A percentile compares a stretch with the other conserved stretches of the same genome.
Evolutionary conservation across 2,329 filamentous ascomycete species (phyloP).

Genomic region (Akanthomyces muscarius): DNA sequence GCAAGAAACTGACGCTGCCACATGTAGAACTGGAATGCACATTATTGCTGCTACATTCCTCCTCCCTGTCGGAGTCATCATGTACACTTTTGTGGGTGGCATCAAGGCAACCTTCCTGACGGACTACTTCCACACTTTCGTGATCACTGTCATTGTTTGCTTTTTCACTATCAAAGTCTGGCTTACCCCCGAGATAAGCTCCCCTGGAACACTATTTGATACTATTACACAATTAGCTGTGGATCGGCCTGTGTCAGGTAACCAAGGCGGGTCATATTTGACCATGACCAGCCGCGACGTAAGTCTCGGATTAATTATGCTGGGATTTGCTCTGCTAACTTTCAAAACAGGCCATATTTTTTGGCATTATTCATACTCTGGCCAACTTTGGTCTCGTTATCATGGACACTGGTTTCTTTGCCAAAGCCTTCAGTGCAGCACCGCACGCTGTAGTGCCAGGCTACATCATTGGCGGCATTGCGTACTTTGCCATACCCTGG

Average conservation of each 20-base stretch:
- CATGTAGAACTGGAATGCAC: slow-evolving; percentile 43
- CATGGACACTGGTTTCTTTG: slow-evolving; percentile 52
- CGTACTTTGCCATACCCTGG: slow-evolving; percentile 53
- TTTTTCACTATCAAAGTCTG: slow-evolving; percentile 46
- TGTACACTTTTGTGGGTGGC: slow-evolving; percentile 38
- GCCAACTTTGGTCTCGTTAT: slow-evolving; percentile 51
- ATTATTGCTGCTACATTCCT: slow-evolving; percentile 47
- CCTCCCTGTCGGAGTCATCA: slow-evolving; percentile 34
- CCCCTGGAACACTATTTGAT: slow-evolving; percentile 45
- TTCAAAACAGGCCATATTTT: slow-evolving; percentile 39
- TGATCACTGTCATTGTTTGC: slow-evolving; percentile 50
- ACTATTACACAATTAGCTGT: slow-evolving; percentile 42
- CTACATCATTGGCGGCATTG: slow-evolving; percentile 49
- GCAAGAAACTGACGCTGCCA: slow-evolving; percentile 8
- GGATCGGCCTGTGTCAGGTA: slow-evolving; percentile 45
- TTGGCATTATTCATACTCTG: slow-evolving; percentile 45
- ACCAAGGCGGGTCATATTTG: slow-evolving; percentile 50
- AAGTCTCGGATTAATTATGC: slow-evolving; percentile 12
- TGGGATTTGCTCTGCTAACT: neutral
- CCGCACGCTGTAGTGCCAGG: slow-evolving; percentile 46
- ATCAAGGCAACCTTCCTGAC: slow-evolving; percentile 43
- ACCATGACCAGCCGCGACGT: slow-evolving; percentile 52
- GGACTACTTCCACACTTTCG: slow-evolving; percentile 52
- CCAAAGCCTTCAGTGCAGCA: slow-evolving; percentile 47
- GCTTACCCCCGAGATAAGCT: slow-evolving; percentile 43